Conservation (phyloP, 208 protist genomes). For the Blechomonas ayalai region DNA sequence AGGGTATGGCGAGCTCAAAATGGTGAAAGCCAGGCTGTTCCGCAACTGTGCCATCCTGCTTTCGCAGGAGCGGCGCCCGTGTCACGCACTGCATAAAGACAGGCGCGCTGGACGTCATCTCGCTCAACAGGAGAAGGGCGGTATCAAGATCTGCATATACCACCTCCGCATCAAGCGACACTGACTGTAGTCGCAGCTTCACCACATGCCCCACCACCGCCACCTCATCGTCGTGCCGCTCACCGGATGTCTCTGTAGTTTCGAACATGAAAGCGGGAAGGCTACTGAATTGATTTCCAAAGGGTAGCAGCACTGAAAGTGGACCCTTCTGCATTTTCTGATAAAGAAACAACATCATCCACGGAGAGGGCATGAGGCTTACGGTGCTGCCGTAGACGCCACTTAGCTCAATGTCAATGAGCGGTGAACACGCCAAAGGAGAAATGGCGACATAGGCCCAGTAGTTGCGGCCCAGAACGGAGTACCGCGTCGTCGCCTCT, state of each 20-base stretch:
- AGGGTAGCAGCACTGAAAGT: slow-evolving; percentile 58
- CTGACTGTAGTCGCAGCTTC: slow-evolving; percentile 49
- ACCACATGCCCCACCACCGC: slow-evolving; percentile 25
- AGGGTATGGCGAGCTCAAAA: slow-evolving; percentile 36
- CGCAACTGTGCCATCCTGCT: slow-evolving; percentile 10
- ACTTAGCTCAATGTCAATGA: slow-evolving; percentile 69
- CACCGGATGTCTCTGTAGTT: no score
- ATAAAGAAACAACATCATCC: slow-evolving; percentile 74
- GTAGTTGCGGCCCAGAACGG: slow-evolving; percentile 85
- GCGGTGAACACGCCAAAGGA: slow-evolving; percentile 47
- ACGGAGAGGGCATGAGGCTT: slow-evolving; percentile 72
- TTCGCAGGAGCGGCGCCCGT: slow-evolving; percentile 27
- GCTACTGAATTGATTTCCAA: no score
- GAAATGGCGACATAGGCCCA: slow-evolving; percentile 67
- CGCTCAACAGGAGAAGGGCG: slow-evolving; percentile 61
- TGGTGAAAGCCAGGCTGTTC: slow-evolving; percentile 14
- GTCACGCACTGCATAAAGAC: slow-evolving; percentile 65
- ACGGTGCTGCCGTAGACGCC: slow-evolving; percentile 75
- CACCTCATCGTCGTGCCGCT: slow-evolving; percentile 13
- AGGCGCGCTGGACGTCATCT: slow-evolving; percentile 60
- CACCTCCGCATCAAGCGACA: slow-evolving; percentile 71
- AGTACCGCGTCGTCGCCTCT: slow-evolving; percentile 79
- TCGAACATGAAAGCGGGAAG: slow-evolving; percentile 33
- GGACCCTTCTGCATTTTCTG: slow-evolving; percentile 35
- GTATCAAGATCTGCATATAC: slow-evolving; percentile 48